Conservation (phyloP, 1,284 basidiomycete species). For the Puccinia sorghi region DNA sequence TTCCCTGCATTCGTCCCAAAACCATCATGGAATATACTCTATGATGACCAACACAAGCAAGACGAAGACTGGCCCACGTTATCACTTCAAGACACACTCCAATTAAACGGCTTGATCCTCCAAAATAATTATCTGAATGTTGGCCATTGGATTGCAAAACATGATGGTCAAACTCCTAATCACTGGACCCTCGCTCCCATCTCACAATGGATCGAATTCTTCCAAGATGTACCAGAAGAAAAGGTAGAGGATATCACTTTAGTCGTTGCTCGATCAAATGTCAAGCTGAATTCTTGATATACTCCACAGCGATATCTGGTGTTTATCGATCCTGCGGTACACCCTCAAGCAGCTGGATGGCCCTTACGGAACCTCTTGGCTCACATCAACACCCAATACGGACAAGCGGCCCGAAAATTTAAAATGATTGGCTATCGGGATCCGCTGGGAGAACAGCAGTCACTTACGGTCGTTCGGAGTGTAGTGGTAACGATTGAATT, state of each 20-base stretch:
- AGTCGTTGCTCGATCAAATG: neutral
- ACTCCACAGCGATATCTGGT: constrained; percentile 66
- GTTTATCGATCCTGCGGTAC: constrained; percentile 85
- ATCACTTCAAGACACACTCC: neutral
- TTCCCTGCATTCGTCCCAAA: constrained; percentile 79
- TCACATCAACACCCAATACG: constrained; percentile 66
- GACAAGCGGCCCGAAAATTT: constrained; percentile 62
- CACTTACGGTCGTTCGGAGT: constrained; percentile 36
- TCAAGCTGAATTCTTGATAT: neutral
- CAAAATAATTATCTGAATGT: neutral
- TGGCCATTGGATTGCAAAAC: constrained; percentile 29
- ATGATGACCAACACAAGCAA: neutral
- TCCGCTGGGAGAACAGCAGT: constrained; percentile 66
- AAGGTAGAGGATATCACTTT: neutral
- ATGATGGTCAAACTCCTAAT: neutral
- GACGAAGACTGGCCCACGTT: constrained; percentile 10
- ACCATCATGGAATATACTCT: constrained; percentile 53
- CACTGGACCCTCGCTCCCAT: constrained; percentile 10
- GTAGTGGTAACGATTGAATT: constrained; percentile 53
- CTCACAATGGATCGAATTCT: constrained; percentile 22
- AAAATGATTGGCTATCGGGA: constrained; percentile 73
- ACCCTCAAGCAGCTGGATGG: constrained; percentile 81
- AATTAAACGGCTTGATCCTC: constrained; percentile 5
- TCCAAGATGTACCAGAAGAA: neutral
- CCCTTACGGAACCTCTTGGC: constrained; percentile 86